These are phyloP conservation scores for Dissophora ornata DNA, from an alignment of 192 early-diverging fungal genomes.

Conservation along the genomic window DNA sequence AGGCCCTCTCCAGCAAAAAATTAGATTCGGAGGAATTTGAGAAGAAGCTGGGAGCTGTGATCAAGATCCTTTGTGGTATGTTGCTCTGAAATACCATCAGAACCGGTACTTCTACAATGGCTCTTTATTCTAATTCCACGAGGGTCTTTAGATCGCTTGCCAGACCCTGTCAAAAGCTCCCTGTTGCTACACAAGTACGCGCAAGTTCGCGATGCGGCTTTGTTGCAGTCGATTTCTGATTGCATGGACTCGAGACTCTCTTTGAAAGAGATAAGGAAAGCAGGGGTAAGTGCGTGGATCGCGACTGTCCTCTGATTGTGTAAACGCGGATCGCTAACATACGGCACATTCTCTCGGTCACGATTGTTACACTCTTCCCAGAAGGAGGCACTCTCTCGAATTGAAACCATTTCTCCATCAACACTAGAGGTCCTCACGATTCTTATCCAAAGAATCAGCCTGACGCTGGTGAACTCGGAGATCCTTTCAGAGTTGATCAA, in stretches of 20 bases:
- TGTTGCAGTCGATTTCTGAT: slow-evolving; percentile 75
- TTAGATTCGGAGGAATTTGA: slow-evolving; percentile 57
- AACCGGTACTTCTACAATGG: too few species aligned
- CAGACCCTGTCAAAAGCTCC: slow-evolving; percentile 74
- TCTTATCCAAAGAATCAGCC: slow-evolving; percentile 78
- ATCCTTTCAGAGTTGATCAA: slow-evolving; percentile 71
- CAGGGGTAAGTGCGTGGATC: slow-evolving; percentile 53
- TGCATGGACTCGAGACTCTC: slow-evolving; percentile 78
- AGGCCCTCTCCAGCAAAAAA: slow-evolving; percentile 32
- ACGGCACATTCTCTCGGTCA: too few species aligned
- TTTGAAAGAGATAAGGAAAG: slow-evolving; percentile 77
- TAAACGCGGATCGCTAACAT: too few species aligned
- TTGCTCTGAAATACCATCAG: too few species aligned
- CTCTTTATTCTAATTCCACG: too few species aligned
- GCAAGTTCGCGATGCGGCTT: slow-evolving; percentile 69
- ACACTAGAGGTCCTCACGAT: slow-evolving; percentile 77
- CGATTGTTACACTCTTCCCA: too few species aligned
- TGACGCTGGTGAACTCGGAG: slow-evolving; percentile 80
- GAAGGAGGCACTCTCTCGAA: slow-evolving; percentile 70
- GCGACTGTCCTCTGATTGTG: background rate
- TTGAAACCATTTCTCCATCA: slow-evolving; percentile 70
- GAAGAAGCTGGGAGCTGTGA: slow-evolving; percentile 62
- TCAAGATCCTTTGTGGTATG: slow-evolving; percentile 65
- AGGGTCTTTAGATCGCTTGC: slow-evolving; percentile 60
- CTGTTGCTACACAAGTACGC: slow-evolving; percentile 77